Evolutionary conservation across 2,329 filamentous ascomycete species (phyloP), one percentile per base, ranked within the genome.

Genomic region (Plenodomus biglobosus): DNA sequence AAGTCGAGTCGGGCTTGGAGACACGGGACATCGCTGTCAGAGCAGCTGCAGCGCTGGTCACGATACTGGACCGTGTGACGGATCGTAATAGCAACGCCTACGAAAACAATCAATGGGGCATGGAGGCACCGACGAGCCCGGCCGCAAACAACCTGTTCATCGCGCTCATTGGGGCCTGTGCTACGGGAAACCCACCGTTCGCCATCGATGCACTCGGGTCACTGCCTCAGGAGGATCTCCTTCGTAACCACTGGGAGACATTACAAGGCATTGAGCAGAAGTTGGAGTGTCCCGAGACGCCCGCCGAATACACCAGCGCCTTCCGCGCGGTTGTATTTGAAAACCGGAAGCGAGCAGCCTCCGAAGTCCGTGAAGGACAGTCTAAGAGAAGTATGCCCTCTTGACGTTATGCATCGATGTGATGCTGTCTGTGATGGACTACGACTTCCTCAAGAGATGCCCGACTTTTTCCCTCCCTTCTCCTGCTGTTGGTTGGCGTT

Each of bases 71-170:
- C 22, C 57, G 58, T 2, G 69, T 72, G 22, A 59, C 61, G 2
- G 51, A 61, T 16, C 62, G 68, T 37, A 69, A 72, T 40, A 50
- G 55, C 24, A 60, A 72, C 43, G 62, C 65, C 6, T 71, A 72
- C 44, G 61, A 56, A 30, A 43, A 56, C 27, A 67, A 62, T 27
- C 57, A 63, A 2, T 71, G 65, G 68, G 61, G 55, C 2, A 56
- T 58, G 27, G 58, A 66, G 24, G 53, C 54, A 13, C 58, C 65
- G 5, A 52, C 48, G 16, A 55, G 68, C 13, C 56, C 66, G 6
- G 45, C 45, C 2, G 53, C 69, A 22, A 67, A 59, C 53, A 71
- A 72, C 22, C 48, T 72, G 1, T 70, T 66, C 37, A 53, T 61
- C 13, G 60, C 57, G 30, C 55, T 72, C 18, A 69, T 72, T 13